Conservation (phyloP, 2,329 filamentous ascomycete genomes). For the Aspergillus latus region DNA sequence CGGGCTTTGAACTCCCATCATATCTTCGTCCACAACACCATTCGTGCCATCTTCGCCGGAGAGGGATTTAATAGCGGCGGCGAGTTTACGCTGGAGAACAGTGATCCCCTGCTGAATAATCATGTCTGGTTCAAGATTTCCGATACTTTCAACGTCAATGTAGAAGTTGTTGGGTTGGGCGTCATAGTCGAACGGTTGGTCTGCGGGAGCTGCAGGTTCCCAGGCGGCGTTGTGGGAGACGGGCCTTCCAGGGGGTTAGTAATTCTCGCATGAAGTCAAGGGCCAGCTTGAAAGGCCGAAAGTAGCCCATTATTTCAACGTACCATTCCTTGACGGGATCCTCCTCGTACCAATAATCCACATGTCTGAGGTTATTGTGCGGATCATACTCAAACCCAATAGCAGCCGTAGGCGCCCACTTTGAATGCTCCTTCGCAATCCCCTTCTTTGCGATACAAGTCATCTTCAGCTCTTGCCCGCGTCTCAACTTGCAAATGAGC, state of each 20-base stretch:
- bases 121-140: slow-evolving; percentile 82
- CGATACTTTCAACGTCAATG: slow-evolving; percentile 86
- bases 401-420: slow-evolving; percentile 91
- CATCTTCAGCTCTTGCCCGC: slow-evolving; percentile 85
- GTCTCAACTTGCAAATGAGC: slow-evolving; percentile 85
- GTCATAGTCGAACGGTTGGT: slow-evolving; percentile 87
- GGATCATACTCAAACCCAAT: slow-evolving; percentile 98
- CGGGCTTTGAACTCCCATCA: slow-evolving; percentile 52
- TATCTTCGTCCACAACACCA: slow-evolving; percentile 48
- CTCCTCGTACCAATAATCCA: slow-evolving; percentile 93
- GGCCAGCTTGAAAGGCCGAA: neutral
- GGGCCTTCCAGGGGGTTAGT: slow-evolving; percentile 28
- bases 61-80: slow-evolving; percentile 68
- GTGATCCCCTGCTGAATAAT: slow-evolving; percentile 88
- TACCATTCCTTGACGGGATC: slow-evolving; percentile 82
- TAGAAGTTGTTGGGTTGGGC: slow-evolving; percentile 84
- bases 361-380: slow-evolving; percentile 89
- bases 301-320: slow-evolving; percentile 30
- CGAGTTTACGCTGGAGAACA: slow-evolving; percentile 86
- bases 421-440: slow-evolving; percentile 97
- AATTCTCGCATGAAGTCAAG: neutral
- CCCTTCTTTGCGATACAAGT: slow-evolving; percentile 96
- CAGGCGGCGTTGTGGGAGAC: slow-evolving; percentile 58
- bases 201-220: slow-evolving; percentile 74
- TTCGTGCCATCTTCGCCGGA: slow-evolving; percentile 57